Evolutionary conservation across 2,329 filamentous ascomycete genomes (phyloP).

Genomic region (Cadophora malorum): DNA sequence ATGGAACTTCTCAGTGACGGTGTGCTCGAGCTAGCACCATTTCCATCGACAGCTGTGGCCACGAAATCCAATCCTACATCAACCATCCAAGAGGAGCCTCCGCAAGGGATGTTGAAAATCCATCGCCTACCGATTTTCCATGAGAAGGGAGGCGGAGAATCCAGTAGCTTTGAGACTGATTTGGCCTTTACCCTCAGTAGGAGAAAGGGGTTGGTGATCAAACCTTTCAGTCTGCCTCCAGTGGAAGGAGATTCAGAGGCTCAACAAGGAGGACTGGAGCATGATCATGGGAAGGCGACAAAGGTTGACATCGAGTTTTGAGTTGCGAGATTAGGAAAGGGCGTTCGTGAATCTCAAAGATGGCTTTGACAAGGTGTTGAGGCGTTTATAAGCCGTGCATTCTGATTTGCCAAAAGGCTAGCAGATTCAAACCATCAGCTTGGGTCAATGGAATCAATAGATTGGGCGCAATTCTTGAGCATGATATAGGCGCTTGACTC

Average conservation of each 20-base stretch:
- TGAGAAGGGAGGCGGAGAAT: slow-evolving; percentile 82
- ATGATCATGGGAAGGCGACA: slow-evolving; percentile 41
- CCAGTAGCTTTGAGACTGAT: slow-evolving; percentile 77
- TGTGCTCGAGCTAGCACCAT: slow-evolving; percentile 81
- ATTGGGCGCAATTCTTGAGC: background rate
- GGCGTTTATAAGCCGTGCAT: too few species aligned
- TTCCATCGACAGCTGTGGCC: slow-evolving; percentile 60
- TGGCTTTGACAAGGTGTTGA: too few species aligned
- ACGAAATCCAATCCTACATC: slow-evolving; percentile 55
- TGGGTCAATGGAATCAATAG: background rate
- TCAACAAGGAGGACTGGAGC: slow-evolving; percentile 41
- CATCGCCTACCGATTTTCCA: slow-evolving; percentile 85
- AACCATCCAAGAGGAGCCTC: slow-evolving; percentile 70
- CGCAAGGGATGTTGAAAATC: slow-evolving; percentile 84
- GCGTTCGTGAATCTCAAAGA: background rate
- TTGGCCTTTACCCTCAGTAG: slow-evolving; percentile 89
- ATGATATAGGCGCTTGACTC: slow-evolving; percentile 22
- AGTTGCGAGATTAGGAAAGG: slow-evolving; percentile 10
- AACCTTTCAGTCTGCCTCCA: slow-evolving; percentile 88
- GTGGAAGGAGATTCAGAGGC: slow-evolving; percentile 71
- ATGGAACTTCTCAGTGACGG: slow-evolving; percentile 85
- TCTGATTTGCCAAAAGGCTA: too few species aligned
- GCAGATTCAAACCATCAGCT: too few species aligned
- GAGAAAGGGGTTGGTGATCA: slow-evolving; percentile 80
- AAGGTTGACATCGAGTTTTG: slow-evolving; percentile 47